Evolutionary conservation across 1,139 yeast genomes (phyloP), one percentile per base, ranked within the genome.

Genomic region (Martiniozyma asiatica): DNA sequence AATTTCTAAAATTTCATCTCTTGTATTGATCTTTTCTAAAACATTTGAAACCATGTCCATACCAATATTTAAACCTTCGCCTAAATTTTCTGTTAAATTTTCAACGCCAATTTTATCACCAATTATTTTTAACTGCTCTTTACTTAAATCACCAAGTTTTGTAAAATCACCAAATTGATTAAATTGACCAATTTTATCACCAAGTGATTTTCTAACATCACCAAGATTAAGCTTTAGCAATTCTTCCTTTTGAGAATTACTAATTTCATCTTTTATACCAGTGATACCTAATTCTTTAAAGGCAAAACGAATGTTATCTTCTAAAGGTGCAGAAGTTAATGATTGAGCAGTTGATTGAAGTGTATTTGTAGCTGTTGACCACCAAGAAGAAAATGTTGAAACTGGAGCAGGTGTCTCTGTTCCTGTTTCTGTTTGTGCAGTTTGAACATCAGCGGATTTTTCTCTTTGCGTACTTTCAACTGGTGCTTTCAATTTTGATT

Each of bases 301-400:
- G 4, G 53, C 48, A 20, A 41, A 45, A 23, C 44, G 47, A 8
- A 57, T 31, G 29, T 42, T 45, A 21, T 49, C 51, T 35, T 57
- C 56, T 11, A 51, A 20, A 4, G 50, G 44, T 20, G 53, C 51
- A 32, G 47, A 46, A 22, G 46, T 35, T 9, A 43, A 24, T n/a
- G 47, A 40, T 26, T 45, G 48, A 1, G 58, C 65, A 6, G 73
- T 60, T 1, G 73, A 79, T 84, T 84, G 76, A 10, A 78, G 44
- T 5, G 72, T 69, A 3, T 78, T 69, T 4, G 84, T 84, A 23
- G 81, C 53, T 5, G 68, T 65, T 2, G 92, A 72, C 82, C 85
- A 82, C 95, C 97, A 87, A 31, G 65, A 72, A 6, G 92, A 63
- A 33, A 82, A 56, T 1, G 85, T 65, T 0, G 77, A 64, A 22